Conservation (phyloP, 1,284 basidiomycete species). For the Pterulicium gracile region DNA sequence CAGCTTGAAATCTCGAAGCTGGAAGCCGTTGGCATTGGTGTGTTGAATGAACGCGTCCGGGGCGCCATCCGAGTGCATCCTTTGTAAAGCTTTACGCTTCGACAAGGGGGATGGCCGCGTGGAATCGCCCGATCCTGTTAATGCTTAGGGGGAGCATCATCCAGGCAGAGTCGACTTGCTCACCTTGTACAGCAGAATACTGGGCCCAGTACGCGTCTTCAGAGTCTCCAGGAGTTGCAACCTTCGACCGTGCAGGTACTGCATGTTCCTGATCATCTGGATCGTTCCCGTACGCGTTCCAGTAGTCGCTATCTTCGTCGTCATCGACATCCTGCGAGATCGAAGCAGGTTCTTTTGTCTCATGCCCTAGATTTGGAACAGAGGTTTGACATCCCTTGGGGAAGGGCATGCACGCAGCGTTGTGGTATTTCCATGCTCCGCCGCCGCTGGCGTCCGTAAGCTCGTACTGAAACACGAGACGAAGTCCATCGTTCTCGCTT, state of each 20-base stretch:
- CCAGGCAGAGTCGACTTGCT: slow-evolving; percentile 9
- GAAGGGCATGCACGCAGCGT: slow-evolving; percentile 62
- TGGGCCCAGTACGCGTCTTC: slow-evolving; percentile 73
- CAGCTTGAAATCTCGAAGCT: slow-evolving; percentile 2
- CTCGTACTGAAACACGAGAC: slow-evolving; percentile 63
- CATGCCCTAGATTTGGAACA: slow-evolving; percentile 1
- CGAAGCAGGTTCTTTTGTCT: not conserved
- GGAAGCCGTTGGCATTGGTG: not conserved
- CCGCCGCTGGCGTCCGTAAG: slow-evolving; percentile 25
- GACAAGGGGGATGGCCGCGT: not conserved
- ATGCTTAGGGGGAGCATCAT: slow-evolving; percentile 8
- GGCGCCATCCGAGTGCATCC: not conserved
- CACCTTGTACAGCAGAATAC: slow-evolving; percentile 60
- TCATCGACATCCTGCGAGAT: slow-evolving; percentile 8
- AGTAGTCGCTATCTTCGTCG: slow-evolving; percentile 34
- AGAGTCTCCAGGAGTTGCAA: slow-evolving; percentile 17
- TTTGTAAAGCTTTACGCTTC: not conserved
- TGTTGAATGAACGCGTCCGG: not conserved
- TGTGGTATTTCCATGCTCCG: slow-evolving; percentile 67
- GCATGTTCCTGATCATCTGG: slow-evolving; percentile 21
- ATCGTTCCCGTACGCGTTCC: slow-evolving; percentile 46
- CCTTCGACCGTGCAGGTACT: slow-evolving; percentile 9
- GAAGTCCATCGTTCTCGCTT: slow-evolving; percentile 26
- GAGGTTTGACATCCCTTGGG: slow-evolving; percentile 37
- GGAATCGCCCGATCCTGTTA: slow-evolving; percentile 36